Conservation (phyloP, 768 basidiomycete genomes). For the Sarcodon sp. region DNA sequence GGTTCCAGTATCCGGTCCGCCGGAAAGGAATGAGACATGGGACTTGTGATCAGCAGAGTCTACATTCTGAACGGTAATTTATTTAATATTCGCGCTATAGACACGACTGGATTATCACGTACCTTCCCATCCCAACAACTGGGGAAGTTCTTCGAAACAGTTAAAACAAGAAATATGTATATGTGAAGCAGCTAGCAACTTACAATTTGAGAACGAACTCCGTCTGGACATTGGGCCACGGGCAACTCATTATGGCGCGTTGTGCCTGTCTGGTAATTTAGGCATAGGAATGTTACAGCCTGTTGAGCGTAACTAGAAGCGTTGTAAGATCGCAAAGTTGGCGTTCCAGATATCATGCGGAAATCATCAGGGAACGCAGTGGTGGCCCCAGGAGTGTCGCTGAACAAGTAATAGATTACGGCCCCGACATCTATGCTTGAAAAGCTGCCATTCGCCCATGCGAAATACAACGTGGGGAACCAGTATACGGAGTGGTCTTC, state of each 20-base stretch:
- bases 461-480: constrained; percentile 7
- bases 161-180: not conserved
- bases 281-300: constrained; percentile 15
- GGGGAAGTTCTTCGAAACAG: constrained; percentile 18
- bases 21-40: constrained; percentile 22
- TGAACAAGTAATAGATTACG: constrained; percentile 3
- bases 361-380: constrained; percentile 11
- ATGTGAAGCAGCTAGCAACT: constrained; percentile 7
- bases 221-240: constrained; percentile 6
- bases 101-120: not conserved
- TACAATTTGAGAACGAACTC: constrained; percentile 17
- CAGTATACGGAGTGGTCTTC: constrained; percentile 15
- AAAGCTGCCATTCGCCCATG: constrained; percentile 10
- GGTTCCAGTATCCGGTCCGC: constrained; percentile 27
- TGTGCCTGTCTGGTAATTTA: constrained; percentile 23
- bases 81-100: too few relatives aligned
- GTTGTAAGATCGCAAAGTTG: constrained; percentile 12
- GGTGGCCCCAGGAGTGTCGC: constrained; percentile 11
- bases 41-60: constrained; percentile 41
- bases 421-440: constrained; percentile 3
- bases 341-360: constrained; percentile 14
- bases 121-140: constrained; percentile 32
- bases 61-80: constrained; percentile 14
- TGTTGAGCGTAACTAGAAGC: constrained; percentile 3
- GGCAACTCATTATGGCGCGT: constrained; percentile 11